Base-by-base conservation (phyloP, 176 grass and related monocot species). In the Paspalum vaginatum region DNA sequence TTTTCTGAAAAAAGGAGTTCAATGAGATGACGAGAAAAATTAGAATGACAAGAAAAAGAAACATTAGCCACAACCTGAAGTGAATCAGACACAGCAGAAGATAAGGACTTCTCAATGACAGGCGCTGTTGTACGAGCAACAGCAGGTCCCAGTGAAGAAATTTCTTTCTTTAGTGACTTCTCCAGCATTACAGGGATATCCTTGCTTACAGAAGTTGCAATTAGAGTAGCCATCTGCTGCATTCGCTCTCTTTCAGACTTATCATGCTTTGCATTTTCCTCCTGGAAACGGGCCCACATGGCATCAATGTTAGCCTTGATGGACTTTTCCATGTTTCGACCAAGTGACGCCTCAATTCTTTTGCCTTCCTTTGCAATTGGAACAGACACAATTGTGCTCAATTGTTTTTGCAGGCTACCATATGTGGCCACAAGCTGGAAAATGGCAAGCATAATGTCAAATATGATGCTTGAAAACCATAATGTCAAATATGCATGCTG, bases 291-390 rank as follows among this genome's bases (percentile, higher is more conserved):
- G 69, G 92, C 90, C 95, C 92, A 98, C 79, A 93, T 83, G 71
- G 92, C 92, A 75, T 98, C 92, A 67, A 85, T 41, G 47, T 93
- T 98, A 61, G 90, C 89, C 71, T 98, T 98, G 45, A 98, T 70
- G 24, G 86, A 87, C 57, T 95, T 98, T 15, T 98, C 95, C 84
- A 98, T 87, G 64, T 81, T 89, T 69, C 92, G 90, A 56, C 88
- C 83, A 18, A 98, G 62, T 25, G 92, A 80, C 78, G 86, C 65
- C 75, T 98, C 92, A 11, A 98, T 83, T 74, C 92, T 91, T 82
- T 91, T 98, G 22, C 87, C 85, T 92, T 98, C 95, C 79, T 95
- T 98, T 56, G 86, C 83, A 65, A 95, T 83, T 81, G 92, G 90
- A 77, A 68, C 74, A 78, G 78, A 81, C 16, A 91, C 85, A 56